A percentile compares a stretch with the other conserved stretches of the same genome.
Conservation (phyloP, 129 eudicot species). For the Flaveria trinervia region DNA sequence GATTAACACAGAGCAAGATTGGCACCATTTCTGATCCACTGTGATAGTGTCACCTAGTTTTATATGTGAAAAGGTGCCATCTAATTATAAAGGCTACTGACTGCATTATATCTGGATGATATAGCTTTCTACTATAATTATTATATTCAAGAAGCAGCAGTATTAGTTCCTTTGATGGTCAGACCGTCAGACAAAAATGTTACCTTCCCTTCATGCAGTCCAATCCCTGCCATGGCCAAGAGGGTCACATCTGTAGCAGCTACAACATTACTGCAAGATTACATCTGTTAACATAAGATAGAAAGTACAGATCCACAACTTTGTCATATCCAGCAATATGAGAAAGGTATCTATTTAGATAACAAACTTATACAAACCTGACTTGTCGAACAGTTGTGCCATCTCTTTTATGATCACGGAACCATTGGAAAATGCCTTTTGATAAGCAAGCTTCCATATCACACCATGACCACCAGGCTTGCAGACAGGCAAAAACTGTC, state of each 20-base stretch:
- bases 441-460: conserved; percentile 98
- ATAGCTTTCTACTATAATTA: background rate
- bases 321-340: conserved; percentile 22
- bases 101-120: conserved; percentile 3
- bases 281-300: conserved; percentile 30
- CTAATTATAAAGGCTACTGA: conserved; percentile 19
- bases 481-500: conserved; percentile 83
- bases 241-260: conserved; percentile 98
- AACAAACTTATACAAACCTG: conserved; percentile 52
- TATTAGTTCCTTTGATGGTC: background rate
- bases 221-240: conserved; percentile 95
- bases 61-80: conserved; percentile 26
- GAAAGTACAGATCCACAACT: conserved; percentile 20
- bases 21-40: background rate
- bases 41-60: conserved; percentile 5
- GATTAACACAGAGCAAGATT: conserved; percentile 4
- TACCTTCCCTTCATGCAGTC: conserved; percentile 81
- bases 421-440: conserved; percentile 90
- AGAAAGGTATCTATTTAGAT: conserved; percentile 1
- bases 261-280: conserved; percentile 89
- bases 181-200: conserved; percentile 25
- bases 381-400: conserved; percentile 98
- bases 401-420: conserved; percentile 70
- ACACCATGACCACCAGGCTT: conserved; percentile 99
- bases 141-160: conserved; percentile 12